Conservation (phyloP, 2,329 filamentous ascomycete species). For the Thyridium curvatum region DNA sequence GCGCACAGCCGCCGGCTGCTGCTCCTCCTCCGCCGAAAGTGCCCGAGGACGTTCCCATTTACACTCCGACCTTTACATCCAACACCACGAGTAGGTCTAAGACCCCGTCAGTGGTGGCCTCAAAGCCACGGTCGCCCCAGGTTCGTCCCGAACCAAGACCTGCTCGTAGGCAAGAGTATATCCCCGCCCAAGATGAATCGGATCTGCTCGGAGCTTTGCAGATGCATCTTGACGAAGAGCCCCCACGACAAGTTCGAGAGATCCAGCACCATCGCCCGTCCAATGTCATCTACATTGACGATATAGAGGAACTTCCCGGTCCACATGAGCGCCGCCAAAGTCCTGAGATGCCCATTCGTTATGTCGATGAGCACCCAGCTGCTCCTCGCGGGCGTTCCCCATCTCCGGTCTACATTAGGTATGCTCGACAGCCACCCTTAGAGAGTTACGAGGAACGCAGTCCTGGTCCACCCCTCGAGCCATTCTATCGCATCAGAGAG, state of each 20-base stretch:
- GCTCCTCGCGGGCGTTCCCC: constrained; percentile 19
- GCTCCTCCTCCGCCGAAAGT: neutral
- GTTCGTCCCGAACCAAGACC: neutral
- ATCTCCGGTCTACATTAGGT: constrained; percentile 22
- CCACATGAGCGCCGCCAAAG: constrained; percentile 6
- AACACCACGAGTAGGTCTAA: constrained; percentile 1
- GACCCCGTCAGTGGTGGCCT: constrained; percentile 3
- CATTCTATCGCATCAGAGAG: constrained; percentile 14
- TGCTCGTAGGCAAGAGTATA: constrained; percentile 1
- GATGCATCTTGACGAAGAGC: constrained; percentile 12
- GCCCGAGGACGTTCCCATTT: neutral
- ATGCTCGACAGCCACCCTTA: constrained; percentile 16
- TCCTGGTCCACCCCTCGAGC: constrained; percentile 15
- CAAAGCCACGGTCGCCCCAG: constrained; percentile 3
- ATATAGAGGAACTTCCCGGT: neutral
- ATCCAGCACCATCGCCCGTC: constrained; percentile 4
- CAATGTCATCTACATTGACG: constrained; percentile 7
- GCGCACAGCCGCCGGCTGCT: constrained; percentile 17
- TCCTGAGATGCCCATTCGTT: constrained; percentile 3
- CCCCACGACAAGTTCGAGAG: constrained; percentile 1
- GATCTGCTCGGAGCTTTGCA: constrained; percentile 17
- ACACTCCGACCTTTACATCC: too few species aligned
- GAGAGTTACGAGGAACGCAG: constrained; percentile 22
- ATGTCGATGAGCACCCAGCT: constrained; percentile 5
- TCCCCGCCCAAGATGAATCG: constrained; percentile 6